Evolutionary conservation across 345 rosid genomes (phyloP).

Genomic region (Hibiscus tridactylites): DNA sequence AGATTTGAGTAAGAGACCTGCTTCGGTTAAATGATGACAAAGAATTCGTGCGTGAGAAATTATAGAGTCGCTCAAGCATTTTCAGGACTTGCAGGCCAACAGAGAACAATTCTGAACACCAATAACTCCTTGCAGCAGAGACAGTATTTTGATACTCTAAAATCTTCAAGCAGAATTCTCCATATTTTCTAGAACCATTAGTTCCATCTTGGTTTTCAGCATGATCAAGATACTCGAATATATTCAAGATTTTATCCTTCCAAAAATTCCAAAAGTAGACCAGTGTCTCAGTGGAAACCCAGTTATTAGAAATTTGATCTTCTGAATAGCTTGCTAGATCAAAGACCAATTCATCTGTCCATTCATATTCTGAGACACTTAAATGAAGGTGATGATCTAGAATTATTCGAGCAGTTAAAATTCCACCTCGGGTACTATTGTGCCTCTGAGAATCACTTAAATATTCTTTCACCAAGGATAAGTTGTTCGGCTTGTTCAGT

Average conservation of each 20-base stretch:
- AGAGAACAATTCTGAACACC: conserved; percentile 30
- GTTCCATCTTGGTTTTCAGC: not conserved
- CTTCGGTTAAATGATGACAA: conserved; percentile 15
- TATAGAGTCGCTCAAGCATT: conserved; percentile 21
- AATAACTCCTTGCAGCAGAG: conserved; percentile 21
- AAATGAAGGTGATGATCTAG: conserved; percentile 25
- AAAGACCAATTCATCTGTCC: conserved; percentile 21
- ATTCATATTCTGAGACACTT: conserved; percentile 14
- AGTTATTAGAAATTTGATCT: not conserved
- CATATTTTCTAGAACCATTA: conserved; percentile 7
- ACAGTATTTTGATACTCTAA: no score
- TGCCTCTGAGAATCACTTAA: conserved; percentile 22
- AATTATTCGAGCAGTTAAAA: conserved; percentile 30
- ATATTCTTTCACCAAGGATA: conserved; percentile 20
- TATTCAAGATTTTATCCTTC: conserved; percentile 24
- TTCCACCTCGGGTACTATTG: conserved; percentile 27
- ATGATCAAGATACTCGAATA: conserved; percentile 14
- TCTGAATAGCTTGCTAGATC: conserved; percentile 16
- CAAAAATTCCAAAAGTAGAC: conserved; percentile 40
- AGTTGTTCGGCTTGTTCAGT: conserved; percentile 8
- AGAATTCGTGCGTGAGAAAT: conserved; percentile 4
- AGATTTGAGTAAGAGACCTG: conserved; percentile 17
- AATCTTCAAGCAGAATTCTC: conserved; percentile 30
- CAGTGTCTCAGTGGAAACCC: conserved; percentile 27
- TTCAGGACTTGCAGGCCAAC: conserved; percentile 30